A percentile compares a stretch with the other conserved stretches of the same genome.
Evolutionary conservation across 164 flowering plant species (phyloP).

Genomic region (Macadamia tetraphylla): DNA sequence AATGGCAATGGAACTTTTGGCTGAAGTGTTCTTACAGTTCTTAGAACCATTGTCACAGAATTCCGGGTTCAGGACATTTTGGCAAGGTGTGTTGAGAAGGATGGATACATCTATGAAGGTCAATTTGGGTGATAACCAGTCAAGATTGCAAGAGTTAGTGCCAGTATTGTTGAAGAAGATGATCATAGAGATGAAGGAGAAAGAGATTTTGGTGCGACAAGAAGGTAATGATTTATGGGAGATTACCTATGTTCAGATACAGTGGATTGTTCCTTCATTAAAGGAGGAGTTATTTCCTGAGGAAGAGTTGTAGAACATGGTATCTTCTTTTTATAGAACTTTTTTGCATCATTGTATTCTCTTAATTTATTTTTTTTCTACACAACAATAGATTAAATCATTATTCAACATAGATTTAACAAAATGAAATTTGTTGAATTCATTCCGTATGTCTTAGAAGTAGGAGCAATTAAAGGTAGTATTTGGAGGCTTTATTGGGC

Average conservation of each 20-base stretch:
- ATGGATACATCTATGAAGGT: conserved; percentile 96
- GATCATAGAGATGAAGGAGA: conserved; percentile 61
- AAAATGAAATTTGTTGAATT: too few species aligned
- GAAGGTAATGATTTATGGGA: conserved; percentile 87
- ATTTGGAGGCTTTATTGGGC: too few species aligned
- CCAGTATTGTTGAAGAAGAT: conserved; percentile 64
- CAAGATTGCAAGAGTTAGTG: conserved; percentile 42
- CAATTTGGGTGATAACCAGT: conserved; percentile 55
- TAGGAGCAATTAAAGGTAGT: too few species aligned
- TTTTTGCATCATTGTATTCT: too few species aligned
- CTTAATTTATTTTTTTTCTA: too few species aligned
- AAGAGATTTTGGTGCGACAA: conserved; percentile 43
- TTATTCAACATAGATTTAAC: too few species aligned
- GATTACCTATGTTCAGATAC: conserved; percentile 79
- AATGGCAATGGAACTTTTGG: conserved; percentile 66
- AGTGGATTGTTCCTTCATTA: conserved; percentile 89
- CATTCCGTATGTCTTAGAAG: too few species aligned
- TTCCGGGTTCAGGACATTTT: conserved; percentile 63
- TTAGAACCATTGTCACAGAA: conserved; percentile 47
- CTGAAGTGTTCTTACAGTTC: conserved; percentile 58
- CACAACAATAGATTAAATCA: too few species aligned
- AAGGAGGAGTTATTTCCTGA: conserved; percentile 84
- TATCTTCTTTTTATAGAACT: too few species aligned
- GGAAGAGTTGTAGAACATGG: conserved; percentile 6
- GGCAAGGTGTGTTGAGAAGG: conserved; percentile 81